Evolutionary conservation across 768 basidiomycete genomes (phyloP).

Genomic region (Macrolepiota fuliginosa): DNA sequence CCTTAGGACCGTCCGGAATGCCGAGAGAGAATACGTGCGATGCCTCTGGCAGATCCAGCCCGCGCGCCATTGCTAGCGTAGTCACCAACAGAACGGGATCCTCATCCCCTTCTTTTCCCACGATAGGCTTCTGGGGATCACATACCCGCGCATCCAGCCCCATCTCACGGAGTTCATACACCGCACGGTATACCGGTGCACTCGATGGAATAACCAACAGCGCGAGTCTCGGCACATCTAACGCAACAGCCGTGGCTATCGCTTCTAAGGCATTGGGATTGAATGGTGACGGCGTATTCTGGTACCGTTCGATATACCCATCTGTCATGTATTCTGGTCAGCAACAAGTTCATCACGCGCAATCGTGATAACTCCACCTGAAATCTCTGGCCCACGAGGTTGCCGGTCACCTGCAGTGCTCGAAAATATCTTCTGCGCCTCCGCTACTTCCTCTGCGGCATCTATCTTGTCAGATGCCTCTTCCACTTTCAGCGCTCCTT

Average conservation of each 20-base stretch:
- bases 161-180: conserved; percentile 61
- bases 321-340: conserved; percentile 10
- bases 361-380: conserved; percentile 2
- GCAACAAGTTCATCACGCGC: not conserved
- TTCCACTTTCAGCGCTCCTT: conserved; percentile 33
- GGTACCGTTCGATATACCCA: conserved; percentile 24
- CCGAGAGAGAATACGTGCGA: conserved; percentile 77
- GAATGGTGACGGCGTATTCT: conserved; percentile 47
- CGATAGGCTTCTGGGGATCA: conserved; percentile 42
- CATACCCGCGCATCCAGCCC: conserved; percentile 67
- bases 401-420: conserved; percentile 1
- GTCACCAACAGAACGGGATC: conserved; percentile 65
- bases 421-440: conserved; percentile 10
- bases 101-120: conserved; percentile 32
- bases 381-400: not conserved
- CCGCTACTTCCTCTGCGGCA: not conserved
- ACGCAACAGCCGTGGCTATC: conserved; percentile 65
- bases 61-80: conserved; percentile 68
- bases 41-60: conserved; percentile 68
- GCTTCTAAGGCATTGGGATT: conserved; percentile 60
- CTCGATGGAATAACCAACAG: conserved; percentile 66
- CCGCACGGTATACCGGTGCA: conserved; percentile 57
- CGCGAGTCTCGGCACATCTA: conserved; percentile 67
- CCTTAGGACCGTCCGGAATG: conserved; percentile 43
- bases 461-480: conserved; percentile 15